Conservation (phyloP, 495 filamentous ascomycete species). For the Neurospora sp. region DNA sequence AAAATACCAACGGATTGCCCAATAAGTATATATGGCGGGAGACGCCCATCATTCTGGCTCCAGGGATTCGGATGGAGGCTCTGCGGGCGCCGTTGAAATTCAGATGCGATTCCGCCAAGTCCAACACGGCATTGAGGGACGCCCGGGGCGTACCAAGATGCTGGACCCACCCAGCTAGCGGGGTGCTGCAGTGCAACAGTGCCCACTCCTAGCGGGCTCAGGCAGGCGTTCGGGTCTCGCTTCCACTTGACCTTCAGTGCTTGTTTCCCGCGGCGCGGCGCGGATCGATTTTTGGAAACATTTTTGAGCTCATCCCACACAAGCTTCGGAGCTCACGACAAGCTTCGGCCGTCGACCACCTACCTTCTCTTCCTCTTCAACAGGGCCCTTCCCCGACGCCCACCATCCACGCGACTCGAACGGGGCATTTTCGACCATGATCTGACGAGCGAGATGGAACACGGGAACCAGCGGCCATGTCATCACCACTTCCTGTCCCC, state of each 20-base stretch:
- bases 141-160: neutral
- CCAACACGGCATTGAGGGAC: neutral
- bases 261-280: neutral
- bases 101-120: neutral
- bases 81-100: neutral
- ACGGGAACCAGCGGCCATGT: slow-evolving; percentile 20
- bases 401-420: neutral
- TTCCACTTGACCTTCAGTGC: neutral
- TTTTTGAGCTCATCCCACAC: neutral
- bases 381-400: neutral
- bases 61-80: neutral
- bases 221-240: neutral
- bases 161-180: neutral
- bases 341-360: neutral
- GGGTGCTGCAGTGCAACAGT: neutral
- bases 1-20: neutral
- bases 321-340: neutral
- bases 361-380: neutral
- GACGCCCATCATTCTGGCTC: neutral
- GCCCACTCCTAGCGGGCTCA: neutral
- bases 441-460: slow-evolving; percentile 18
- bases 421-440: slow-evolving; percentile 6
- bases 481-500: slow-evolving; percentile 36
- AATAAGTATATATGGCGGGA: neutral
- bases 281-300: neutral